Evolutionary conservation across 2,329 filamentous ascomycete genomes (phyloP).

Genomic region (Colletotrichum graminicola): DNA sequence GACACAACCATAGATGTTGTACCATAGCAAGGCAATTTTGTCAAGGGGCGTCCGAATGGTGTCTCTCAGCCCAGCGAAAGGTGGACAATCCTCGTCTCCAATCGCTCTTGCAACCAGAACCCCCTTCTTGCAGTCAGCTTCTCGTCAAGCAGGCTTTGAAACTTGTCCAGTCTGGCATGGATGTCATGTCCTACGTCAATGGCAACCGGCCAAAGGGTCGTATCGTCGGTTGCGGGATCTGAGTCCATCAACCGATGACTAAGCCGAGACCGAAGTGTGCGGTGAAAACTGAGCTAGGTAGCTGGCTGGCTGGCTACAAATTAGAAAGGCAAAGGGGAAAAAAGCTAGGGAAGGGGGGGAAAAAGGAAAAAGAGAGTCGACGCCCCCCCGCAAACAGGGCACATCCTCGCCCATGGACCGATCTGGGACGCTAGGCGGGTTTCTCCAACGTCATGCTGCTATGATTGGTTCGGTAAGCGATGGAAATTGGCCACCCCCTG

Average conservation of each 20-base stretch:
- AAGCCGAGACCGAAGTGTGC: conserved; percentile 13
- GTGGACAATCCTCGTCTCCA: not conserved
- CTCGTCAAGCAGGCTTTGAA: not conserved
- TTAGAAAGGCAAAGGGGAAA: not conserved
- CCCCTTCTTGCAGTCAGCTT: too few relatives aligned
- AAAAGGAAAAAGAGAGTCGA: conserved; percentile 1
- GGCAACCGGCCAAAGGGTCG: not conserved
- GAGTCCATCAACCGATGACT: conserved; percentile 13
- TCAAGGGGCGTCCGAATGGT: too few relatives aligned
- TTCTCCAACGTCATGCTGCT: conserved; percentile 51
- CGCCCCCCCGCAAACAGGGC: conserved; percentile 41
- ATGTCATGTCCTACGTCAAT: not conserved
- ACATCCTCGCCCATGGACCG: conserved; percentile 38
- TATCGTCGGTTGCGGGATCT: not conserved
- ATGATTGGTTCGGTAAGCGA: conserved; percentile 51
- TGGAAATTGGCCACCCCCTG: conserved; percentile 49
- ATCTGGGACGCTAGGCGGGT: conserved; percentile 43
- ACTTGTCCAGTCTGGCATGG: not conserved
- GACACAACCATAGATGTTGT: not conserved
- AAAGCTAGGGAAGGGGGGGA: not conserved
- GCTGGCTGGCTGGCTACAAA: not conserved
- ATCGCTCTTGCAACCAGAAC: not conserved
- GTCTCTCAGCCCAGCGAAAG: not conserved
- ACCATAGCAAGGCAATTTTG: not conserved
- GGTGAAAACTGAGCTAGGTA: not conserved